Evolutionary conservation across 805 yeast species (phyloP), one percentile per base, ranked within the genome.

Genomic region (Blastobotrys parvus): DNA sequence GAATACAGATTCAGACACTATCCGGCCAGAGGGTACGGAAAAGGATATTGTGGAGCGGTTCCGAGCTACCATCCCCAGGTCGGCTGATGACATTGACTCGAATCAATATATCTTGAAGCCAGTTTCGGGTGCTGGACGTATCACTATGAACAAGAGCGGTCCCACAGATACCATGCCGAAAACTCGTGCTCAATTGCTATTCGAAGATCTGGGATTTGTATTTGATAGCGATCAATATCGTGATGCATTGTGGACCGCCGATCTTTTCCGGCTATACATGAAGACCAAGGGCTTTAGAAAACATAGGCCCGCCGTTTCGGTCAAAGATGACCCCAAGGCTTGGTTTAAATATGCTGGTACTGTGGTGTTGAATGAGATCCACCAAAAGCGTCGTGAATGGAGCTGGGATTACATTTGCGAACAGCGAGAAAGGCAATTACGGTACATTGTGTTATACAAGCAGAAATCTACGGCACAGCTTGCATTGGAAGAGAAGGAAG

Each of bases 151-250:
- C 63, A 92, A 92, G 58, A 34, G 39, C 1, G 72, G 92, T 1
- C 79, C 90, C 0, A 63, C 62, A 30, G 55, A 63, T 18, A 18
- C 41, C 43, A 31, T 41, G 39, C 52, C 64, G 39, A 92, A 85
- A 58, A 71, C 86, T 17, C 72, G 76, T 32, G 75, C 88, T 0
- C 83, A 85, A 46, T 65, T 92, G 41, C 75, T 80, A 48, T 92
- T 89, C 60, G 89, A 89, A 41, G 94, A 92, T 56, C 80, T 94
- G 54, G 83, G 94, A n/a, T 66, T 94, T 11, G 86, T 82, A 43
- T 67, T 92, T 45, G 92, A 90, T 58, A 79, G 90, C 44, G 74
- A 75, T 41, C 97, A 90, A 59, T 92, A 92, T 60, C 71, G 82
- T 33, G 92, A 85, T 56, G 70, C 86, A 1, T 66, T 94, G 29